Evolutionary conservation across 2,329 filamentous ascomycete genomes (phyloP), one percentile per base, ranked within the genome.

Genomic region (Thelonectria olida): DNA sequence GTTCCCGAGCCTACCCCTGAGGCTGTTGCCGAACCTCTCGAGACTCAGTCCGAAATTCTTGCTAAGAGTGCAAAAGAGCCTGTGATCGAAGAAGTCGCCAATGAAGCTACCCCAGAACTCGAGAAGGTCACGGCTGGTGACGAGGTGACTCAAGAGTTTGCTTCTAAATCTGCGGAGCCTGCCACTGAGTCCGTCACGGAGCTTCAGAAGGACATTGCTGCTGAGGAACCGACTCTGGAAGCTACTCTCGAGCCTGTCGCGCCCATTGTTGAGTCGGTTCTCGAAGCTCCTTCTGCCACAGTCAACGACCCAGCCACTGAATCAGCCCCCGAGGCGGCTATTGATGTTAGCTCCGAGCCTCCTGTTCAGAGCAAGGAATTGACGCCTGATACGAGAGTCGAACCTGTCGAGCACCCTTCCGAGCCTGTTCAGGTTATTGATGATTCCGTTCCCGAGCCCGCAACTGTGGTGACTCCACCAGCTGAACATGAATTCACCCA

Each of bases 401-500:
- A 61, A 13, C 7, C 39, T 17, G 34, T 19, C 2, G 58, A 64
- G 22, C n/a, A 8, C 38, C 38, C 38, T 9, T 10, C 38, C 6
- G 38, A 17, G n/a, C 38, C 39, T 54, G 41, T 10, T n/a, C 49
- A 54, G 12, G 17, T 28, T 49, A 19, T 20, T 13, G 23, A n/a
- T 22, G 39, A 48, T n/a, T 12, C 25, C 2, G 23, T 17, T 17
- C 17, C 36, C 7, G 41, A 53, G 31, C 10, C 58, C 19, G 12
- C 44, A 15, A 20, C 13, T 44, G 42, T 48, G 23, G n/a, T 15
- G 41, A 25, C 45, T 17, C 13, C 23, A 45, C n/a, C 17, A 15
- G 62, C 56, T 23, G 68, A 68, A 27, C 67, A 71, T n/a, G 65
- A 68, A 44, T 67, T 67, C 17, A 68, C 65, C 4, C 62, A 54